phyloP scores from a whole-genome alignment of 2,329 filamentous ascomycete genomes.

The Hymenoscyphus occultus region DNA sequence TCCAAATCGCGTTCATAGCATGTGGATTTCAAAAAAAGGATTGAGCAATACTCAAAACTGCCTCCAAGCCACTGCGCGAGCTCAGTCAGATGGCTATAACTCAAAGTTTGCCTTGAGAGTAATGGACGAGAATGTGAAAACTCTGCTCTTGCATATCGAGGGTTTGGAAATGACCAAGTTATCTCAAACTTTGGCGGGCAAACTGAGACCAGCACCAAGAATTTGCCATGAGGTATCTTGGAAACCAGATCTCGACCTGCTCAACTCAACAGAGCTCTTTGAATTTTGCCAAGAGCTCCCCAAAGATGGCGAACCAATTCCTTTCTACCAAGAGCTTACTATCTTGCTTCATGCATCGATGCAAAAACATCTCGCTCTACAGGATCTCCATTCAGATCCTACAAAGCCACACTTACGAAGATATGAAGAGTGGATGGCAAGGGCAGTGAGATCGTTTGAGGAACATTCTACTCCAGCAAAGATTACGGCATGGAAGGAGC shows the following conservation, averaged over 20 bases:
- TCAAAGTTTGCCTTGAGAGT: background rate
- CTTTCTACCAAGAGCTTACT: background rate
- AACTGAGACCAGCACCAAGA: background rate
- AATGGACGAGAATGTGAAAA: background rate
- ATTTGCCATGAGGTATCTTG: background rate
- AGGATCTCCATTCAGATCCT: background rate
- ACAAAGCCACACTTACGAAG: background rate
- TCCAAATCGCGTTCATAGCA: background rate
- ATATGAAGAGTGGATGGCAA: background rate
- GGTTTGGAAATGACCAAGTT: background rate
- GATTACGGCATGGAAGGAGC: background rate
- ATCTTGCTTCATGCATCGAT: background rate
- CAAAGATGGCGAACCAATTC: background rate
- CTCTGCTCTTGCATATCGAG: background rate
- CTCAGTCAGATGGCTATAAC: background rate
- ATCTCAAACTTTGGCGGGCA: background rate
- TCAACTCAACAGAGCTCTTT: background rate
- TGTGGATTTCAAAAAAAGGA: constrained; percentile 1
- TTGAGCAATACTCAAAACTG: background rate
- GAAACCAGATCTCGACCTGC: background rate
- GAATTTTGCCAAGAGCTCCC: background rate
- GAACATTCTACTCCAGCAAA: background rate
- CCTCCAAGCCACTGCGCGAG: background rate
- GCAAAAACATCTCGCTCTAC: background rate
- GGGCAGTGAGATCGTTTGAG: background rate